Conservation (phyloP, 1,284 basidiomycete species). For the Gomphus bonarii region DNA sequence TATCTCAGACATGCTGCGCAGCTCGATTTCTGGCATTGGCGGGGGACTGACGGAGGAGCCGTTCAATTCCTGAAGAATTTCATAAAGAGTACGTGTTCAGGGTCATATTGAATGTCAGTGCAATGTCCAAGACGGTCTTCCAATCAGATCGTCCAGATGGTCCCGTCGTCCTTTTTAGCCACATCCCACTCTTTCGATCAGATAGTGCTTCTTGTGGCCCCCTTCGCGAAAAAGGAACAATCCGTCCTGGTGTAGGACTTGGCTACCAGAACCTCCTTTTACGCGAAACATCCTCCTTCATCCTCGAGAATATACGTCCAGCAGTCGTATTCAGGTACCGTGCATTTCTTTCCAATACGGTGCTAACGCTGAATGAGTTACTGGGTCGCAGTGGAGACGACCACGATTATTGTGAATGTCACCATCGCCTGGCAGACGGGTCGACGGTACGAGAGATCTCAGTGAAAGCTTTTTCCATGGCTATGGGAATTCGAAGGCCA, state of each 20-base stretch:
- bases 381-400: conserved; percentile 63
- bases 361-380: conserved; percentile 5
- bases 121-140: background rate
- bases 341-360: conserved; percentile 6
- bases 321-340: conserved; percentile 60
- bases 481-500: conserved; percentile 63
- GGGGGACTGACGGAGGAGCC: conserved; percentile 45
- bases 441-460: conserved; percentile 55
- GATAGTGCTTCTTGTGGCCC: conserved; percentile 66
- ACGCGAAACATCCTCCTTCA: conserved; percentile 58
- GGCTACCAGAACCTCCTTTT: conserved; percentile 80
- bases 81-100: conserved; percentile 32
- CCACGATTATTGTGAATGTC: conserved; percentile 79
- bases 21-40: conserved; percentile 47
- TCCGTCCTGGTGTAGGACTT: conserved; percentile 63
- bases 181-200: conserved; percentile 73
- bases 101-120: background rate
- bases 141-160: conserved; percentile 15
- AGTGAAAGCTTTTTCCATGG: conserved; percentile 77
- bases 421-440: conserved; percentile 31
- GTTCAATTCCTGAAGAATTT: conserved; percentile 64
- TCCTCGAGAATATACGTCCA: conserved; percentile 60
- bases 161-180: conserved; percentile 63
- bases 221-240: conserved; percentile 59
- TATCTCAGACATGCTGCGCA: conserved; percentile 49